These are phyloP conservation scores for Rhododendron molle DNA, from an alignment of 148 eudicot genomes.

Conservation along the genomic window DNA sequence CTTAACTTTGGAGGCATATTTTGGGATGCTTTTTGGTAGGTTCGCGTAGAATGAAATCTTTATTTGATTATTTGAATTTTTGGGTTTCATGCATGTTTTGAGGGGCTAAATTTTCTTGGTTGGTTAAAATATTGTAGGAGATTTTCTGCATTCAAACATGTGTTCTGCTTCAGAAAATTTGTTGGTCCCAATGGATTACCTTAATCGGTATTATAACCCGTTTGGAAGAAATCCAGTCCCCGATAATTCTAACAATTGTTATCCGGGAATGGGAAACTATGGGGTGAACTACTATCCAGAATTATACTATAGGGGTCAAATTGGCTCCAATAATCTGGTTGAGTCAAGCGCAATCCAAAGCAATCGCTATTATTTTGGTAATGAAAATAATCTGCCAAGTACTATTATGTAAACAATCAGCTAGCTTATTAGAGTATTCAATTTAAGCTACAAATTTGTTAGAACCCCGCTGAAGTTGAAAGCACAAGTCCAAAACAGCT, in stretches of 20 bases:
- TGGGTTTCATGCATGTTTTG: not conserved
- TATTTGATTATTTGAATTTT: no score
- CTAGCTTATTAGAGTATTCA: no score
- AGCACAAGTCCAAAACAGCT: no score
- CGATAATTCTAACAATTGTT: not conserved
- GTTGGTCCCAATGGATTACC: not conserved
- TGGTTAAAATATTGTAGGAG: not conserved
- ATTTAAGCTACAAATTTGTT: no score
- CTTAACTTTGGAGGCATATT: no score
- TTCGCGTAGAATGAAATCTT: no score
- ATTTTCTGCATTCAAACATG: not conserved
- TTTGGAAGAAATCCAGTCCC: not conserved
- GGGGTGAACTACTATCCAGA: not conserved
- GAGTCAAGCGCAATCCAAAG: not conserved
- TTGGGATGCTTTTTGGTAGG: no score
- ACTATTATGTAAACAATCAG: not conserved
- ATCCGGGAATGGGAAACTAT: not conserved
- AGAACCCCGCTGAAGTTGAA: no score
- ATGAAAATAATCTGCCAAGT: not conserved
- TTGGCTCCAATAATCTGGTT: not conserved
- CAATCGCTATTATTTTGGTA: not conserved
- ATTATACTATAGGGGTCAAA: not conserved
- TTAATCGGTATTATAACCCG: not conserved
- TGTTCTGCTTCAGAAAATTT: not conserved
- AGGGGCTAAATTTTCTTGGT: not conserved